phyloP scores from a whole-genome alignment of 495 filamentous ascomycete species.

The Neurospora tetrasperma region DNA sequence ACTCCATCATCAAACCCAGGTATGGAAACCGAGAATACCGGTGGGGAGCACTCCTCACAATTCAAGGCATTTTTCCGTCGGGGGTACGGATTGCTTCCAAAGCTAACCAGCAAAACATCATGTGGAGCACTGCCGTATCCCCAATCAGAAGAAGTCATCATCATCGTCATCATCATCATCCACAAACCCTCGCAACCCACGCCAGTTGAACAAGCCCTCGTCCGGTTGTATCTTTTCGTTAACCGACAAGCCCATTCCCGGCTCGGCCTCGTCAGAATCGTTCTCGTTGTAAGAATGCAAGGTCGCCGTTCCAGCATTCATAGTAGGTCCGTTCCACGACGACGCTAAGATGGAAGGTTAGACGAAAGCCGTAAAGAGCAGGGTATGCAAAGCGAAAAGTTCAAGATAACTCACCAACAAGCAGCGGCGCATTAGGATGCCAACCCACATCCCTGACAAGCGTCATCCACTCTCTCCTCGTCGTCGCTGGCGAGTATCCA shows the following conservation, averaged over 20 bases:
- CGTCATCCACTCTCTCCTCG: conserved; percentile 50
- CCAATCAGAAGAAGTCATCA: not conserved
- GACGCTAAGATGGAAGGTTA: conserved; percentile 44
- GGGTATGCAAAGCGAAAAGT: not conserved
- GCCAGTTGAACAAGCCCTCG: not conserved
- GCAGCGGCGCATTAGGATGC: conserved; percentile 82
- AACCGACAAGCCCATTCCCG: conserved; percentile 45
- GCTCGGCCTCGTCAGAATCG: conserved; percentile 54
- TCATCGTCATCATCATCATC: not conserved
- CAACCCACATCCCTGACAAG: conserved; percentile 89
- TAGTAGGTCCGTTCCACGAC: conserved; percentile 65
- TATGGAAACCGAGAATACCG: too few relatives aligned
- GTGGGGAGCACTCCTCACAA: too few relatives aligned
- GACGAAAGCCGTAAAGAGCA: not conserved
- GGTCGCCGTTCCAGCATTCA: conserved; percentile 61
- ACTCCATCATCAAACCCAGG: not conserved
- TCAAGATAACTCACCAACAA: conserved; percentile 56
- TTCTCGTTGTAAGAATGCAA: conserved; percentile 67
- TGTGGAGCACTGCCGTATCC: too few relatives aligned
- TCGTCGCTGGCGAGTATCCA: conserved; percentile 1
- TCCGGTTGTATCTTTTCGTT: conserved; percentile 34
- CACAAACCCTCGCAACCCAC: not conserved
- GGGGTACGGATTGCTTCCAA: too few relatives aligned
- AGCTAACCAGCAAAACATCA: too few relatives aligned
- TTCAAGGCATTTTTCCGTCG: too few relatives aligned